Percentiles rank a stretch among this genome's conserved stretches.
Evolutionary conservation across 2,329 filamentous ascomycete species (phyloP).

Genomic region (Pseudogymnoascus sp.): DNA sequence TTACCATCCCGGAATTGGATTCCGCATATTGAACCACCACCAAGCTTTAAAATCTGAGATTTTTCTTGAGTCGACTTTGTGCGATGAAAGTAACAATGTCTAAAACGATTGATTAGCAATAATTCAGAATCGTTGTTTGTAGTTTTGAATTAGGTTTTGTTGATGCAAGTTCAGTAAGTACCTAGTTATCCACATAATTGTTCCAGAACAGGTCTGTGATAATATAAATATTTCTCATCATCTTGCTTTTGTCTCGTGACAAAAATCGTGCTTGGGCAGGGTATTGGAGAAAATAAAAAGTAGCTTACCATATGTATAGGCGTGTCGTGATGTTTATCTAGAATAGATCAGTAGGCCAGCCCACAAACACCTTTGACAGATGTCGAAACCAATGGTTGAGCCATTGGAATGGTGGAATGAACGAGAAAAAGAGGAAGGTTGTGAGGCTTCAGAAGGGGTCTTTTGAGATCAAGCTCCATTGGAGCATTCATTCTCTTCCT

Average conservation of each 20-base stretch:
- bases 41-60: neutral
- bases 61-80: neutral
- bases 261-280: neutral
- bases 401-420: neutral
- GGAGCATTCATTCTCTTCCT: slow-evolving; percentile 61
- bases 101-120: slow-evolving; percentile 6
- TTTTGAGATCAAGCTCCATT: slow-evolving; percentile 49
- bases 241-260: slow-evolving; percentile 8
- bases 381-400: neutral
- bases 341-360: slow-evolving; percentile 5
- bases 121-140: neutral
- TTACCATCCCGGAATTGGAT: neutral
- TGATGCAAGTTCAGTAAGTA: slow-evolving; percentile 9
- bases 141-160: slow-evolving; percentile 8
- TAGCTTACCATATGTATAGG: slow-evolving; percentile 5
- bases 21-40: neutral
- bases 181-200: slow-evolving; percentile 11
- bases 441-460: slow-evolving; percentile 51
- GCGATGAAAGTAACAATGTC: neutral
- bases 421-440: slow-evolving; percentile 3
- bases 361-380: neutral
- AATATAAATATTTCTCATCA: slow-evolving; percentile 10
- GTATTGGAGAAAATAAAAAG: neutral
- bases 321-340: neutral
- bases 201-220: slow-evolving; percentile 11